Conservation (phyloP, 2,329 filamentous ascomycete species). For the Colletotrichum tropicale region DNA sequence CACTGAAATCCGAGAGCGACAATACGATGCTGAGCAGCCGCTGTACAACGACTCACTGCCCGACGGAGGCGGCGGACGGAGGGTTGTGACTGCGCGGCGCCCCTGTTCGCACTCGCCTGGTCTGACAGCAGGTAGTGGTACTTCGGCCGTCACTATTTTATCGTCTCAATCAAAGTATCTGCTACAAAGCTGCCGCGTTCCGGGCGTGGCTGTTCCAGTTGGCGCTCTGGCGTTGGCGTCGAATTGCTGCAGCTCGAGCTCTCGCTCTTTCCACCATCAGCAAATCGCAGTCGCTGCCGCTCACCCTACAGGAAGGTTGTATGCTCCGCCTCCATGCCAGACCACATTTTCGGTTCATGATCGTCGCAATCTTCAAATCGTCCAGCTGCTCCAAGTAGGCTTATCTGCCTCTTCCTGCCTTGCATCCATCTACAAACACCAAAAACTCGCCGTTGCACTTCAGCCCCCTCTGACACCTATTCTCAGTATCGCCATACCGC, state of each 20-base stretch:
- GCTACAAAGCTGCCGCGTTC: background rate
- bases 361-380: background rate
- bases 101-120: background rate
- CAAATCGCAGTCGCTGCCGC: background rate
- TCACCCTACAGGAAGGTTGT: background rate
- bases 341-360: background rate
- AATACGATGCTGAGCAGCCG: background rate
- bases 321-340: conserved; percentile 6
- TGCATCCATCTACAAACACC: background rate
- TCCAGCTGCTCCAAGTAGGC: background rate
- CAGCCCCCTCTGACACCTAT: background rate
- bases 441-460: background rate
- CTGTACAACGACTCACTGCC: background rate
- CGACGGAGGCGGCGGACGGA: conserved; percentile 1
- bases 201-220: conserved; percentile 15
- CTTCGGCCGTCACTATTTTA: rapidly evolving
- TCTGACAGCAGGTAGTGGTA: background rate
- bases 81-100: background rate
- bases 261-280: conserved; percentile 5
- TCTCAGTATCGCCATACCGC: background rate
- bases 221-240: background rate
- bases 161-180: background rate
- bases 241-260: background rate
- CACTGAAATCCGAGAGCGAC: background rate
- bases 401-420: background rate